phyloP scores from a whole-genome alignment of 495 filamentous ascomycete species.

The Daldinia childiae region DNA sequence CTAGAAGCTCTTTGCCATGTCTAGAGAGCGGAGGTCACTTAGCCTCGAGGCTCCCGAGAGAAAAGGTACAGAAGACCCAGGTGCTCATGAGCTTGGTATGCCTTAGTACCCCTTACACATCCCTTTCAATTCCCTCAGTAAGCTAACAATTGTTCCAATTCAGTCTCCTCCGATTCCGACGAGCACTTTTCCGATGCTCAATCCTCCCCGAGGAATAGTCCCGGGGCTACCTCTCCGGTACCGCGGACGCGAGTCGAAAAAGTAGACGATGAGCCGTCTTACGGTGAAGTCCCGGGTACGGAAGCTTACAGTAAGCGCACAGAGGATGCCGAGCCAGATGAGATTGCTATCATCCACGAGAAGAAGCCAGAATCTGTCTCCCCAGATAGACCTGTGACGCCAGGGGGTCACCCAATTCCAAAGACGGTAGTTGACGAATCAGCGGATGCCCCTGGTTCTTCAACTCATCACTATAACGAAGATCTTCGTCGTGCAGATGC shows the following conservation, averaged over 20 bases:
- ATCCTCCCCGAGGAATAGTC: slow-evolving; percentile 68
- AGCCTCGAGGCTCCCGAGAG: slow-evolving; percentile 72
- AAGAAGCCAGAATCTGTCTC: slow-evolving; percentile 46
- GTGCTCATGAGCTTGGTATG: slow-evolving; percentile 84
- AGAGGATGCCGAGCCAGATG: slow-evolving; percentile 86
- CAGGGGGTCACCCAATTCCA: slow-evolving; percentile 57
- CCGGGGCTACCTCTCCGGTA: slow-evolving; percentile 67
- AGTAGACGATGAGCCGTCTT: slow-evolving; percentile 69
- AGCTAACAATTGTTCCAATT: slow-evolving; percentile 20
- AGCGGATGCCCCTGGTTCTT: slow-evolving; percentile 52
- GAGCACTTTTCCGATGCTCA: slow-evolving; percentile 94
- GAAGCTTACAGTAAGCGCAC: slow-evolving; percentile 76
- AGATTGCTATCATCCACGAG: slow-evolving; percentile 63
- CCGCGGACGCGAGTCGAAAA: slow-evolving; percentile 87
- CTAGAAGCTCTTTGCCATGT: slow-evolving; percentile 39
- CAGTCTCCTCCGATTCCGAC: slow-evolving; percentile 75
- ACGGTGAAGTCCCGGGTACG: slow-evolving; percentile 91
- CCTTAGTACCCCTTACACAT: slow-evolving; percentile 6
- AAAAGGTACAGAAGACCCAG: slow-evolving; percentile 76
- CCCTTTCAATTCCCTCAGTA: neutral
- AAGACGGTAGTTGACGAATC: slow-evolving; percentile 61
- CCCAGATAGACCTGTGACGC: slow-evolving; percentile 47
- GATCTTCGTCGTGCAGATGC: slow-evolving; percentile 56
- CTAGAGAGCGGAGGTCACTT: slow-evolving; percentile 48
- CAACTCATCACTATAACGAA: slow-evolving; percentile 51